Evolutionary conservation across 768 basidiomycete species (phyloP).

Genomic region (Lentinula sp.): DNA sequence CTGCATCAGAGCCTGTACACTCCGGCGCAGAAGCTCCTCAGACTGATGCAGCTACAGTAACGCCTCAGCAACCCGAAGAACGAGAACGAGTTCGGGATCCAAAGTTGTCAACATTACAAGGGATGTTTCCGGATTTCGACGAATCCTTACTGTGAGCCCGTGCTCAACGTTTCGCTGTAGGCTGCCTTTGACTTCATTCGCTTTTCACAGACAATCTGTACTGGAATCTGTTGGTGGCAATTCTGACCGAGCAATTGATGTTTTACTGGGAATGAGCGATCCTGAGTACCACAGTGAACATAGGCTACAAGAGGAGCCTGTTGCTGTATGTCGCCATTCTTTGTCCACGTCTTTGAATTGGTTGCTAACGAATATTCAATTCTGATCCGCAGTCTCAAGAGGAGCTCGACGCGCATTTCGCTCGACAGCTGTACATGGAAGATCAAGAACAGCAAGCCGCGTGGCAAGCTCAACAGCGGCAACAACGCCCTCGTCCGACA

Average conservation of each 20-base stretch:
- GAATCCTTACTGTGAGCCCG: slow-evolving; percentile 55
- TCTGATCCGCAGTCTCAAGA: slow-evolving; percentile 41
- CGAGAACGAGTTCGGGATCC: slow-evolving; percentile 28
- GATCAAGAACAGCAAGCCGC: slow-evolving; percentile 37
- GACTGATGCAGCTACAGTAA: background rate
- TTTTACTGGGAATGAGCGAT: slow-evolving; percentile 81
- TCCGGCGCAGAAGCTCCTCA: background rate
- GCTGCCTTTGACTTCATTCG: background rate
- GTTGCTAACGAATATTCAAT: background rate
- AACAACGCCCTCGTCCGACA: slow-evolving; percentile 11
- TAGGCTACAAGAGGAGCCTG: slow-evolving; percentile 10
- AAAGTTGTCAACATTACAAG: slow-evolving; percentile 46
- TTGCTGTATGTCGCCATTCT: slow-evolving; percentile 11
- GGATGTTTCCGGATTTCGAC: slow-evolving; percentile 81
- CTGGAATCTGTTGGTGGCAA: slow-evolving; percentile 66
- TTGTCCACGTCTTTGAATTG: background rate
- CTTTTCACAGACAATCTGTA: slow-evolving; percentile 48
- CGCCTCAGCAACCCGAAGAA: background rate
- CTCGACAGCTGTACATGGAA: slow-evolving; percentile 64
- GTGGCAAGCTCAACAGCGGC: slow-evolving; percentile 24
- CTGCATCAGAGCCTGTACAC: background rate
- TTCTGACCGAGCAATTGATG: slow-evolving; percentile 72
- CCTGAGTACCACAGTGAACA: slow-evolving; percentile 56
- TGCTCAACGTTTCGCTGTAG: background rate
- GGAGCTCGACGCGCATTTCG: slow-evolving; percentile 76